Conservation (phyloP, 257 asterid genomes). For the Solanum acaule region DNA sequence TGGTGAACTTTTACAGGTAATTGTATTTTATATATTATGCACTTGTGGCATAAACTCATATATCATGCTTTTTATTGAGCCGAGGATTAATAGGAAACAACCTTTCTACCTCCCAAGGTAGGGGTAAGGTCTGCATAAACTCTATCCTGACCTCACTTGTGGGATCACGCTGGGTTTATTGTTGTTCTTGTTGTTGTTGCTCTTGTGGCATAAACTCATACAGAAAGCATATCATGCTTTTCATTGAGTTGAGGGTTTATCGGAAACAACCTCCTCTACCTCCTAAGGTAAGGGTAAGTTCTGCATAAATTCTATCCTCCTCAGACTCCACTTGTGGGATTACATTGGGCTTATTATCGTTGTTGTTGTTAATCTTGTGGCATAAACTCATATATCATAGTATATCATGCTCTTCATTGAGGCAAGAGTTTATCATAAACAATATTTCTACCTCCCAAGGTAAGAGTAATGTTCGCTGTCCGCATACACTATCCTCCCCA, state of each 20-base stretch:
- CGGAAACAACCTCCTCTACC: too few relatives aligned
- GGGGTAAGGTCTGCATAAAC: not conserved
- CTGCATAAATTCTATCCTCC: not conserved
- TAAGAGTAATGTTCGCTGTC: too few relatives aligned
- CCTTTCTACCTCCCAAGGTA: not conserved
- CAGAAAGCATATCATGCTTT: not conserved
- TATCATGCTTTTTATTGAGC: not conserved
- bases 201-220: not conserved
- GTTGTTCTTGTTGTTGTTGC: too few relatives aligned
- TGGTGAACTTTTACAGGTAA: conserved; percentile 14
- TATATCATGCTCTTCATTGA: not conserved
- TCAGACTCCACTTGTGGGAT: too few relatives aligned
- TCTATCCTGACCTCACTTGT: not conserved
- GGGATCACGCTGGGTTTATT: too few relatives aligned
- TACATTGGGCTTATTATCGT: too few relatives aligned
- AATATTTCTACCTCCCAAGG: too few relatives aligned
- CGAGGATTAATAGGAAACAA: not conserved
- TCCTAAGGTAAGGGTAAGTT: not conserved
- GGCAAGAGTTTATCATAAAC: too few relatives aligned
- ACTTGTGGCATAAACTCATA: not conserved
- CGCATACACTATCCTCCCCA: too few relatives aligned
- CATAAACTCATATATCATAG: not conserved
- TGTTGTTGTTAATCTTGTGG: not conserved
- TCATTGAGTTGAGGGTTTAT: not conserved
- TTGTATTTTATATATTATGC: not conserved